Evolutionary conservation across 108 stramenopile genomes (phyloP).

Genomic region (Fragilariopsis cylindrus): DNA sequence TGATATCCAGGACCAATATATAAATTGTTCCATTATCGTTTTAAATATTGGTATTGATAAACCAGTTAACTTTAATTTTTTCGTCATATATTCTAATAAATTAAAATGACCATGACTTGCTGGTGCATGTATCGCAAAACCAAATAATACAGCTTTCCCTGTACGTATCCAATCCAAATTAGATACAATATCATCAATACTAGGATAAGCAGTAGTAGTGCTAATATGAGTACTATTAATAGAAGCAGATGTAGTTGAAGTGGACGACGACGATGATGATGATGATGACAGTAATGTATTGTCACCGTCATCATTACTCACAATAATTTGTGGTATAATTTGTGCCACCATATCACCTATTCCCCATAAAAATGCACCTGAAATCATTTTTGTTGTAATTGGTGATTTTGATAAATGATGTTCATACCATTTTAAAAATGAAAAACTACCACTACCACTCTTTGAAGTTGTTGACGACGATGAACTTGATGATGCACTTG

Average conservation of each 20-base stretch:
- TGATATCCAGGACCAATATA: slow-evolving; percentile 82
- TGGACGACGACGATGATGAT: too few species aligned
- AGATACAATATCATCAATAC: slow-evolving; percentile 12
- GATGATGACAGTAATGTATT: too few species aligned
- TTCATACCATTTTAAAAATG: slow-evolving; percentile 75
- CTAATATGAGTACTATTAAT: too few species aligned
- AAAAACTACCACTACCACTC: neutral
- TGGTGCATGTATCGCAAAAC: slow-evolving; percentile 75
- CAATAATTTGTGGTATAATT: slow-evolving; percentile 39
- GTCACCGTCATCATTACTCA: too few species aligned
- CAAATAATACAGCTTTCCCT: slow-evolving; percentile 59
- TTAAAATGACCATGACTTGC: slow-evolving; percentile 71
- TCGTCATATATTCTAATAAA: slow-evolving; percentile 81
- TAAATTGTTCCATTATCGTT: slow-evolving; percentile 84
- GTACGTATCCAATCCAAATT: slow-evolving; percentile 62
- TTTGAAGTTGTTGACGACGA: too few species aligned
- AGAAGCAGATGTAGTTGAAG: too few species aligned
- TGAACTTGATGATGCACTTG: too few species aligned
- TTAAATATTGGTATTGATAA: slow-evolving; percentile 69
- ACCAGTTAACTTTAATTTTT: slow-evolving; percentile 50
- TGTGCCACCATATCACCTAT: slow-evolving; percentile 77
- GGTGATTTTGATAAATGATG: slow-evolving; percentile 53
- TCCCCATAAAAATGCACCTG: slow-evolving; percentile 69
- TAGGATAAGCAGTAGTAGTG: neutral
- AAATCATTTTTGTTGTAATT: slow-evolving; percentile 67